Evolutionary conservation across 1,139 yeast genomes (phyloP).

Genomic region (Pichia inconspicua): DNA sequence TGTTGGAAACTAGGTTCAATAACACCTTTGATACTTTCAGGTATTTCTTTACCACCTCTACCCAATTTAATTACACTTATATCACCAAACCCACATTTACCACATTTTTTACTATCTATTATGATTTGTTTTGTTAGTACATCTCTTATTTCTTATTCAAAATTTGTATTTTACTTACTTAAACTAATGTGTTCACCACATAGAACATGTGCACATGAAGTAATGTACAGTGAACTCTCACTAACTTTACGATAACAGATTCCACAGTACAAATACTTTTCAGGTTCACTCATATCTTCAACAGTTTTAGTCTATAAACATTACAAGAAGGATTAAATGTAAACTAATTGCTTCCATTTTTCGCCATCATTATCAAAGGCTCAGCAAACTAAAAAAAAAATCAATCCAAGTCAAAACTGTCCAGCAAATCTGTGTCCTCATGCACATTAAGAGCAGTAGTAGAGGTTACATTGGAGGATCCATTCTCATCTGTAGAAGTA

Average conservation of each 20-base stretch:
- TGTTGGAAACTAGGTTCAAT: slow-evolving; percentile 7
- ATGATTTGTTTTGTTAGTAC: not conserved
- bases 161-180: not conserved
- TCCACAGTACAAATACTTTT: not conserved
- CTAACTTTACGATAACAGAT: not conserved
- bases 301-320: not conserved
- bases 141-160: not conserved
- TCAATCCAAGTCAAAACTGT: not conserved
- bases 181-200: not conserved
- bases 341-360: not conserved
- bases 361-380: not conserved
- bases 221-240: not conserved
- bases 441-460: not conserved
- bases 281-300: not conserved
- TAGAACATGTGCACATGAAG: not conserved
- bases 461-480: not conserved
- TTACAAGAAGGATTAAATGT: not conserved
- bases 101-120: slow-evolving; percentile 3
- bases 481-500: not conserved
- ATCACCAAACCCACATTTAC: slow-evolving; percentile 4
- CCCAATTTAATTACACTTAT: slow-evolving; percentile 6
- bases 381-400: not conserved
- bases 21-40: slow-evolving; percentile 4
- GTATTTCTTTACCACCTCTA: slow-evolving; percentile 1
- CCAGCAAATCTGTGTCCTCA: not conserved